These are phyloP conservation scores for Penicillium samsonianum DNA, from an alignment of 495 filamentous ascomycete genomes.

Conservation along the genomic window DNA sequence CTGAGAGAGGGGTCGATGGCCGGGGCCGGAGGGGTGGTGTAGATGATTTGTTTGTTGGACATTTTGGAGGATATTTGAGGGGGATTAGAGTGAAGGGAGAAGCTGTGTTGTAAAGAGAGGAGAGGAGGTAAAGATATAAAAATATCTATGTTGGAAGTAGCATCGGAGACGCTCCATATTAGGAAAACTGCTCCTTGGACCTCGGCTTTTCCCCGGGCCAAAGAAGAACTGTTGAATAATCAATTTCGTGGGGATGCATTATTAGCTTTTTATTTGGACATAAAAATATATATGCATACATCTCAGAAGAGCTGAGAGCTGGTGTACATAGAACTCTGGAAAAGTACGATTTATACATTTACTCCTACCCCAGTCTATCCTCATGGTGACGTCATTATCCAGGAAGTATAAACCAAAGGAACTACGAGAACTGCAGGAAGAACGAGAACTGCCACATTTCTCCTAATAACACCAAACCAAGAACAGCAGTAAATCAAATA, in stretches of 20 bases:
- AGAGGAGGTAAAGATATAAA: conserved; percentile 3
- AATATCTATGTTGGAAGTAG: neutral
- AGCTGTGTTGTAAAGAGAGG: neutral
- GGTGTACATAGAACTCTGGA: neutral
- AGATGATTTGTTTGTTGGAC: conserved; percentile 47
- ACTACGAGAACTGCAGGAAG: too few species aligned
- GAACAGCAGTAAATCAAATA: neutral
- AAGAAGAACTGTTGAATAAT: conserved; percentile 9
- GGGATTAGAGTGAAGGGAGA: neutral
- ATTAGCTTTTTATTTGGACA: neutral
- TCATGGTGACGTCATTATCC: conserved; percentile 27
- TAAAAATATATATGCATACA: neutral
- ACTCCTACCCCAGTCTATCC: too few species aligned
- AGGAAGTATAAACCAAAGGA: neutral
- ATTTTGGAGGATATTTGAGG: conserved; percentile 22
- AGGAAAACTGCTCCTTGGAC: conserved; percentile 34
- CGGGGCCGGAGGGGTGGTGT: conserved; percentile 39
- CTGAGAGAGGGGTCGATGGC: conserved; percentile 44
- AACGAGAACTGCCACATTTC: neutral
- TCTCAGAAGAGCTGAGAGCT: too few species aligned
- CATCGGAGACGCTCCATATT: conserved; percentile 34
- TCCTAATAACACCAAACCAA: neutral
- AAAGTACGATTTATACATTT: too few species aligned
- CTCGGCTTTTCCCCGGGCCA: conserved; percentile 20
- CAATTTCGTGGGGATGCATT: neutral